Evolutionary conservation across 78 protist species (phyloP).

Genomic region (Dictyostelium firmibasis): DNA sequence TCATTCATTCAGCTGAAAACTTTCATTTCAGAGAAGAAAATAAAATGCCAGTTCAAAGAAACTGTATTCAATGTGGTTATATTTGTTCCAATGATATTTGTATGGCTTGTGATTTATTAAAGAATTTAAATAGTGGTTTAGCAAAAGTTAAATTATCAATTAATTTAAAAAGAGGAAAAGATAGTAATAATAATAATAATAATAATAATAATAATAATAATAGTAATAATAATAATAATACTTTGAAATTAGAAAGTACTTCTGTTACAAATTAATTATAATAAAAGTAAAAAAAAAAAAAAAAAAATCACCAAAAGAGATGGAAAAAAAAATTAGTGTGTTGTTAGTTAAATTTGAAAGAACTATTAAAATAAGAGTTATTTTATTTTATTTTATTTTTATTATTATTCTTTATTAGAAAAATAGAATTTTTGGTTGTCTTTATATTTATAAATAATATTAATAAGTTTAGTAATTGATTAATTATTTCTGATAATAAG

Average conservation of each 20-base stretch:
- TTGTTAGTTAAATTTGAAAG: too few species aligned
- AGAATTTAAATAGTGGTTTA: slow-evolving; percentile 84
- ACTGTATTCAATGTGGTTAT: slow-evolving; percentile 85
- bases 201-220: background rate
- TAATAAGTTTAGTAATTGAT: too few species aligned
- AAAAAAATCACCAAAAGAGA: background rate
- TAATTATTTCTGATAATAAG: too few species aligned
- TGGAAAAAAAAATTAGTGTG: too few species aligned
- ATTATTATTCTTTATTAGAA: too few species aligned
- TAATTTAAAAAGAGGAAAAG: slow-evolving; percentile 7
- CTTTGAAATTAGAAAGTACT: background rate
- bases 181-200: background rate
- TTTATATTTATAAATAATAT: too few species aligned
- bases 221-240: background rate
- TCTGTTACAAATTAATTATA: background rate
- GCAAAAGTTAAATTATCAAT: slow-evolving; percentile 58
- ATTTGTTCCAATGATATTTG: slow-evolving; percentile 83
- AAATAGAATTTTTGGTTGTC: too few species aligned
- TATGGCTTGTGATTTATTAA: slow-evolving; percentile 90
- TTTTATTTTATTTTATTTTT: too few species aligned
- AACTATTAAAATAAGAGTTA: too few species aligned
- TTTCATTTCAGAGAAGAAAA: slow-evolving; percentile 47
- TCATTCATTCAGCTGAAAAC: slow-evolving; percentile 68
- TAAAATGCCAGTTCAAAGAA: slow-evolving; percentile 77
- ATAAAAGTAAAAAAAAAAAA: too few species aligned